A percentile compares a stretch with the other conserved stretches of the same genome.
phyloP scores from a whole-genome alignment of 2,329 filamentous ascomycete genomes.

The Penicillium sp. region DNA sequence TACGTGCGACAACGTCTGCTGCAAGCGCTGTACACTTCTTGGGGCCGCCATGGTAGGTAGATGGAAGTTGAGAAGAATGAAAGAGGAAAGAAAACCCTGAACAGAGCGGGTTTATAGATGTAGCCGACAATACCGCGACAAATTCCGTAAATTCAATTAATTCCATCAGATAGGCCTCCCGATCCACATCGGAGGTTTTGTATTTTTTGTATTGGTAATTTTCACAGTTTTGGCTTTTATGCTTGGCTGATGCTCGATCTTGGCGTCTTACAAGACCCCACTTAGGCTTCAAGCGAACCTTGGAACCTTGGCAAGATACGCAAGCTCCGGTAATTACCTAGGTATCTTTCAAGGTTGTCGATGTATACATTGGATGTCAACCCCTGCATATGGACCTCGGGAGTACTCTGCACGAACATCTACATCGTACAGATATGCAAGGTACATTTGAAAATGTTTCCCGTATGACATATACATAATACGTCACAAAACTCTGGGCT shows the following conservation, averaged over 20 bases:
- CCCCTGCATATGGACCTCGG: not conserved
- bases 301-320: not conserved
- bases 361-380: not conserved
- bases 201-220: conserved; percentile 9
- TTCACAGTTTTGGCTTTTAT: conserved; percentile 1
- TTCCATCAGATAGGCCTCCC: conserved; percentile 19
- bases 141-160: not conserved
- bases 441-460: not conserved
- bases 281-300: conserved; percentile 5
- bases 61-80: not conserved
- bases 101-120: conserved; percentile 12
- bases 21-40: conserved; percentile 28
- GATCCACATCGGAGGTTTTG: conserved; percentile 7
- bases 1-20: conserved; percentile 32
- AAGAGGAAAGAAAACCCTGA: not conserved
- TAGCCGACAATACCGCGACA: conserved; percentile 10
- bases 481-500: not conserved
- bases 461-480: not conserved
- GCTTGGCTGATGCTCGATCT: conserved; percentile 1
- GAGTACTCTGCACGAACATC: not conserved
- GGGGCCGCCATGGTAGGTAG: conserved; percentile 22
- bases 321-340: not conserved
- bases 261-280: conserved; percentile 1
- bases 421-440: not conserved
- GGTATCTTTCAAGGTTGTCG: no score